Base-by-base conservation (phyloP, 192 early-diverging fungal genomes). In the Lunasporangiospora selenospora region DNA sequence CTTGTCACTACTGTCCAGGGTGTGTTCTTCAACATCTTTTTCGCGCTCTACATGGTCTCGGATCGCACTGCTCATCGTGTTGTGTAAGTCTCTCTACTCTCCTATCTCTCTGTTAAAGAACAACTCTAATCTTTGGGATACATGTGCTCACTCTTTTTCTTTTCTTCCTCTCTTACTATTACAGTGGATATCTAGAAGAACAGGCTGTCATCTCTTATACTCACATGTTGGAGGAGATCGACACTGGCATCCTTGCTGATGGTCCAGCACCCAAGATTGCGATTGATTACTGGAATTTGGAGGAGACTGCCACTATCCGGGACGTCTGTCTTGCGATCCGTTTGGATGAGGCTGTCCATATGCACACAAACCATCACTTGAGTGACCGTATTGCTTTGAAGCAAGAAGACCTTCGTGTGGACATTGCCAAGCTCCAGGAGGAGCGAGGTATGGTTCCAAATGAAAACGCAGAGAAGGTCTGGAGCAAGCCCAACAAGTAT, bases 201-300 rank as follows among this genome's bases (percentile, higher is more conserved):
- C 88, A 91, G 63, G 96, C 96, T 0, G 90, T 96, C 11, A 83
- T 93, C 23, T 93, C 93, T 3, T 98, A 98, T 77, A 94, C 92
- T 8, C 86, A 90, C 63, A 90, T 93, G 75, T 66, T 98, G 37
- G 82, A 86, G 32, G 90, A 92, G 63, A 96, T 98, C 40, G 93
- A 96, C 30, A 76, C 67, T 38, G 93, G 93, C 2, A 60, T 83
- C 2, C 81, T 90, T 29, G 76, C 83, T 23, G 94, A 92, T 45
- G 77, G 73, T 6, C 82, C 89, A 6, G 92, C 93, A 0, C 95
- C 95, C 18, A 81, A 90, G 23, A 90, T 98, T 37, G 95, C 95
- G 27, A 85, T 89, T 36, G 89, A 90, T 24, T 93, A 93, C 54
- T 98, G 91, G 89, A 84, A 90, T 43, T 80, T 98, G 21, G 83